Evolutionary conservation across 2,329 filamentous ascomycete genomes (phyloP).

Genomic region (Microdochium paspali): DNA sequence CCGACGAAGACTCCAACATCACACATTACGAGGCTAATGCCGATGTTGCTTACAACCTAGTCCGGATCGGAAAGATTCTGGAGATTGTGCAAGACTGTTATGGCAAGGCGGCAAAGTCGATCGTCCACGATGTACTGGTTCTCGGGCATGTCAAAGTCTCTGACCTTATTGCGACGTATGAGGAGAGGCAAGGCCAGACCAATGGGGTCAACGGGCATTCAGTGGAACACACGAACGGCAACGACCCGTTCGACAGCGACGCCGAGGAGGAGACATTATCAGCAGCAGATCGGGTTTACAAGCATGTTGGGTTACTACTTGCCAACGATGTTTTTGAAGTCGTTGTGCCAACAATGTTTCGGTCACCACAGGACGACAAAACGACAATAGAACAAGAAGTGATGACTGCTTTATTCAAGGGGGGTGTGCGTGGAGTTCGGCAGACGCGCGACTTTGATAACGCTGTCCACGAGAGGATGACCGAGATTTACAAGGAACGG

Average conservation of each 20-base stretch:
- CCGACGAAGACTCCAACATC: conserved; percentile 48
- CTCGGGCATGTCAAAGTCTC: conserved; percentile 68
- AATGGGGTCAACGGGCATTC: conserved; percentile 11
- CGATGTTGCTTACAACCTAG: conserved; percentile 69
- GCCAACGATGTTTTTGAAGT: conserved; percentile 59
- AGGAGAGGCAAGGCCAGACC: conserved; percentile 22
- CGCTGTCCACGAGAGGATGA: conserved; percentile 12
- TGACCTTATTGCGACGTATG: conserved; percentile 59
- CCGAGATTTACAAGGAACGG: conserved; percentile 12
- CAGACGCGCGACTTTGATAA: conserved; percentile 51
- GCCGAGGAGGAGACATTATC: conserved; percentile 6
- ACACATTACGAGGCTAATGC: conserved; percentile 81
- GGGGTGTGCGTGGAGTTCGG: conserved; percentile 51
- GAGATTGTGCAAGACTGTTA: conserved; percentile 65
- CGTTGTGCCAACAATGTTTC: conserved; percentile 46
- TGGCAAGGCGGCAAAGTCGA: conserved; percentile 62
- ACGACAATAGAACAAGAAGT: conserved; percentile 55
- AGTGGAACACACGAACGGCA: conserved; percentile 21
- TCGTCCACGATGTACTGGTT: conserved; percentile 66
- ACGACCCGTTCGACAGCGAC: conserved; percentile 27
- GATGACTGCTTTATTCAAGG: conserved; percentile 41
- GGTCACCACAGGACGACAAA: conserved; percentile 50
- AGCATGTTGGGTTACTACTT: conserved; percentile 44
- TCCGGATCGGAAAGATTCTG: conserved; percentile 74
- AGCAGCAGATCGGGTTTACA: conserved; percentile 34